Base-by-base conservation (phyloP, 305 asterid genomes). In the Nicotiana rustica region DNA sequence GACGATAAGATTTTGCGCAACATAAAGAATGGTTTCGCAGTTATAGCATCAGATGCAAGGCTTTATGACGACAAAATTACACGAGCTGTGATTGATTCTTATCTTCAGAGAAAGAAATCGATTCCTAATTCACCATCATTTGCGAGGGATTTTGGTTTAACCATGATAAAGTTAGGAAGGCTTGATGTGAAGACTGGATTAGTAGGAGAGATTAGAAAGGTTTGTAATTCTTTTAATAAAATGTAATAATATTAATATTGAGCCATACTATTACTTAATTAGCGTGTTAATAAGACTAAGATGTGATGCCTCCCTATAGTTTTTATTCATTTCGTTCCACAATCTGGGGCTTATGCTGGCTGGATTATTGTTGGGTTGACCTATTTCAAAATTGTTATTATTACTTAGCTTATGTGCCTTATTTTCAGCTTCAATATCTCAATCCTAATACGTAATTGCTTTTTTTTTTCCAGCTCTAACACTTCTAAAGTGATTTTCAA, bases 41-140 rank as follows among this genome's bases (percentile, higher is more conserved):
- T 85, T 2, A 15, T 88, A 38, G 81, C 88, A 6, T 89, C 89
- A 1, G 89, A 89, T 66, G 89, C 90, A 35, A 70, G 88, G 0
- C 85, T 89, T 13, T 70, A 89, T 12, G 88, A 83, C 5, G 83
- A 87, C 10, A 6, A 7, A 13, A 14, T 33, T 18, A 87, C 89
- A 6, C 82, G 10, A 61, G 69, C 41, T 6, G 78, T 56, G n/a
- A 84, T 89, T 55, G 82, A 86, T 77, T 84, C 81, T 17, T 89
- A 89, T 36, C 80, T 36, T 0, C 68, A 13, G 36, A 57, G 55
- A 38, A 2, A 38, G 1, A 19, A 12, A 17, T 21, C 7, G 10
- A 31, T 17, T 44, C 36, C 1, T 31, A 61, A n/a, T 14, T 35
- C 44, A 14, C 21, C 80, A 1, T 70, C 33, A 3, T 86, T 86